Evolutionary conservation across 2,329 filamentous ascomycete species (phyloP), one percentile per base, ranked within the genome.

Genomic region (Colletotrichum sp.): DNA sequence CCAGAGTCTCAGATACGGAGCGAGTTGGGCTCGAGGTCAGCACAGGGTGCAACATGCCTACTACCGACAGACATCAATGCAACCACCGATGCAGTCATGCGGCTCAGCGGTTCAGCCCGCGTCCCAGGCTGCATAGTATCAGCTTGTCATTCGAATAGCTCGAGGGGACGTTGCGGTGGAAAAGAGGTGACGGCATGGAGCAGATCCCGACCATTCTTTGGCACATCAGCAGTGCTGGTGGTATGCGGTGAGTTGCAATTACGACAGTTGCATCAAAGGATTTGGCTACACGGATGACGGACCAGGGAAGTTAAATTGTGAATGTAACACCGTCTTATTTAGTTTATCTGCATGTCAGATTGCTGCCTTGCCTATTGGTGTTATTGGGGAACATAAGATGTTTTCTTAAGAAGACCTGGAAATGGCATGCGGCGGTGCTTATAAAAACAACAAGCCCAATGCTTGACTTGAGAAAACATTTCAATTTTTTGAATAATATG

Each of bases 381-480:
- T 22, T 22, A 4, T 13, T 2, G n/a, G n/a, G 11, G n/a, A 52
- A 52, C 44, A 7, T 4, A 52, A 52, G 44, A 22, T 52, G n/a
- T 2, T 52, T 25, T 52, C 44, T 52, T 52, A 52, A n/a, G 44
- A 52, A 52, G 44, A 7, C 44, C 44, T 52, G 3, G n/a, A 52
- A 22, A 6, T 22, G n/a, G 44, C n/a, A 52, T 2, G 8, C 11
- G 2, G n/a, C n/a, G 11, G n/a, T 52, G 13, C 0, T 22, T 52
- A 52, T 5, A 22, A 52, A 2, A 22, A 52, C 44, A 22, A 0
- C 3, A 6, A 8, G 1, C 44, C n/a, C 44, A 4, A 25, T 52
- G 2, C 4, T 22, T 1, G n/a, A 52, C 5, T 13, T 0, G n/a
- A 52, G 2, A 3, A 52, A 2, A 2, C 1, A 8, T 7, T 8